phyloP scores from a whole-genome alignment of 2,329 filamentous ascomycete species.

The Neodidymelliopsis sp. region DNA sequence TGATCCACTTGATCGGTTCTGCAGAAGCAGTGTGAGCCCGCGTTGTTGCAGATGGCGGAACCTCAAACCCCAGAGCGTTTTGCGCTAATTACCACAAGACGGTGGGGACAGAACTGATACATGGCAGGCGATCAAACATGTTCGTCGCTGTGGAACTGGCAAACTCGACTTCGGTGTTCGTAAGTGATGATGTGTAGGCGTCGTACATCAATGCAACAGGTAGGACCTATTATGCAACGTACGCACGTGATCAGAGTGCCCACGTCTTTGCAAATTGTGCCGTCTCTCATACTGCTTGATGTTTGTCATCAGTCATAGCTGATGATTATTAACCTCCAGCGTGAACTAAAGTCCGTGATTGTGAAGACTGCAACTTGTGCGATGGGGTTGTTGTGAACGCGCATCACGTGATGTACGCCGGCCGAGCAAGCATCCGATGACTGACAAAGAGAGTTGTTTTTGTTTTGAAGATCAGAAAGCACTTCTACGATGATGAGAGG shows the following conservation, averaged over 20 bases:
- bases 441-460: too few species aligned
- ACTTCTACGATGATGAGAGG: not conserved
- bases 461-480: too few species aligned
- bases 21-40: not conserved
- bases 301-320: not conserved
- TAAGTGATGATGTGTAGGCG: conserved; percentile 3
- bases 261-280: not conserved
- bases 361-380: too few species aligned
- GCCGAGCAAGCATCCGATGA: not conserved
- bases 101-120: conserved; percentile 14
- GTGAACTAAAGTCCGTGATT: not conserved
- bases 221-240: not conserved
- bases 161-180: not conserved
- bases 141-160: conserved; percentile 3
- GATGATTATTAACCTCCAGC: not conserved
- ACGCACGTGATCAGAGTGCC: not conserved
- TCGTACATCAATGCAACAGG: conserved; percentile 2
- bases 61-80: conserved; percentile 32
- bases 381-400: too few species aligned
- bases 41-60: conserved; percentile 15
- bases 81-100: conserved; percentile 17
- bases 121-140: conserved; percentile 22
- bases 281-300: too few species aligned
- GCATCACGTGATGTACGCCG: too few species aligned
- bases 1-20: conserved; percentile 9